Conservation (phyloP, 2,329 filamentous ascomycete species). For the Zalaria obscura region DNA sequence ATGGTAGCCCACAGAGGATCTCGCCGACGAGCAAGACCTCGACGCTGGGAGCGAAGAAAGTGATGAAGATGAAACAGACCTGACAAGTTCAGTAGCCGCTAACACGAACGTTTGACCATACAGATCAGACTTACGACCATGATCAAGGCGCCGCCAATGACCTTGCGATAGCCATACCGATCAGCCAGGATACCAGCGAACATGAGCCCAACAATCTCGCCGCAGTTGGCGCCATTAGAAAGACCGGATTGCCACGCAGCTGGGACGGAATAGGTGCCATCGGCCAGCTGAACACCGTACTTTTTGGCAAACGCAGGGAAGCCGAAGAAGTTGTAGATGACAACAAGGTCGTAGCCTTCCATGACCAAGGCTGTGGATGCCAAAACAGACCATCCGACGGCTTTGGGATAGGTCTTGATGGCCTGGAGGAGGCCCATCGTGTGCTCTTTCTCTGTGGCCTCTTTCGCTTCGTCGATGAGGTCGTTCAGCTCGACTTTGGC, state of each 20-base stretch:
- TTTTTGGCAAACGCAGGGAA: constrained; percentile 15
- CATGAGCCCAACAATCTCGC: constrained; percentile 52
- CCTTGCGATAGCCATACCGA: constrained; percentile 26
- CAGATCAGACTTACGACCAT: constrained; percentile 21
- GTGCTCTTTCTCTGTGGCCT: constrained; percentile 25
- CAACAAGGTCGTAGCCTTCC: constrained; percentile 19
- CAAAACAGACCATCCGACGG: constrained; percentile 17
- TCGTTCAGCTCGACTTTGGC: constrained; percentile 16
- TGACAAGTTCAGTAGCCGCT: background rate
- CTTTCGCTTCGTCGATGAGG: constrained; percentile 14
- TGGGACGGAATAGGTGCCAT: constrained; percentile 30
- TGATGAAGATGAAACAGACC: constrained; percentile 6
- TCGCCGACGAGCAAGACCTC: constrained; percentile 19
- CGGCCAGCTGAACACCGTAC: constrained; percentile 24
- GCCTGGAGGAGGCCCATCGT: constrained; percentile 42
- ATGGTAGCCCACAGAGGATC: constrained; percentile 24
- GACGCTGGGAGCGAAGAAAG: constrained; percentile 6
- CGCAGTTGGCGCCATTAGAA: constrained; percentile 42
- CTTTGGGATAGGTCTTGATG: constrained; percentile 49
- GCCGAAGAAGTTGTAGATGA: constrained; percentile 16
- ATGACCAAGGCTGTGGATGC: constrained; percentile 19
- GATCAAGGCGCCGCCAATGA: constrained; percentile 44
- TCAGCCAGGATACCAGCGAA: constrained; percentile 53
- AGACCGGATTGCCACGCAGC: constrained; percentile 42
- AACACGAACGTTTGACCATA: too few relatives aligned